These are phyloP conservation scores for Fagopyrum tataricum DNA, from an alignment of 148 eudicot species.

Conservation along the genomic window DNA sequence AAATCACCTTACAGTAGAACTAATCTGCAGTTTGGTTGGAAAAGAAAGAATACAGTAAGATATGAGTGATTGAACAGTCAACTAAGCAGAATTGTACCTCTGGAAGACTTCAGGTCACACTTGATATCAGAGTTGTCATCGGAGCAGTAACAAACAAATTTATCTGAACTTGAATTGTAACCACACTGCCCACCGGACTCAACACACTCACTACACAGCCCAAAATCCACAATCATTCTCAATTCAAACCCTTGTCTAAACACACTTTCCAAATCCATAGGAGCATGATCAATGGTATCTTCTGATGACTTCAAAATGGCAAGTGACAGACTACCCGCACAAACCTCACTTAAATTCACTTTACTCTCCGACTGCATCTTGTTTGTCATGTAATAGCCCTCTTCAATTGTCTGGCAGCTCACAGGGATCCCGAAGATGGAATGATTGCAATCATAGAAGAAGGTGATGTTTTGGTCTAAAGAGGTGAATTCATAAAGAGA, in stretches of 20 bases:
- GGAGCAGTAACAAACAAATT: background rate
- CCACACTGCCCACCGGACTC: slow-evolving; percentile 14
- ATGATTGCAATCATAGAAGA: background rate
- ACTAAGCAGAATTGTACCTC: background rate
- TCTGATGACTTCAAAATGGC: background rate
- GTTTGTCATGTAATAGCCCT: background rate
- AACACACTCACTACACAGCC: background rate
- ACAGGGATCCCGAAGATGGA: background rate
- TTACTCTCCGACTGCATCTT: background rate
- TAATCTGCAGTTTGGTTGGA: background rate
- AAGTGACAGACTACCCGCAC: background rate
- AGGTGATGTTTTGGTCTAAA: slow-evolving; percentile 8
- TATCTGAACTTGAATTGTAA: background rate
- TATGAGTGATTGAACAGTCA: too few relatives aligned
- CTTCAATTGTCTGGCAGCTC: background rate
- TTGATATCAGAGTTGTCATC: background rate
- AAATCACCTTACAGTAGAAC: background rate
- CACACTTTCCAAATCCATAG: background rate
- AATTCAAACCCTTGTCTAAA: background rate
- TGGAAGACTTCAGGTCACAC: background rate
- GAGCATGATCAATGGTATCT: background rate
- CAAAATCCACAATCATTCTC: background rate
- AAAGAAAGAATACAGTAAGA: too few relatives aligned
- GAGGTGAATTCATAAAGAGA: slow-evolving; percentile 8
- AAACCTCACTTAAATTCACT: background rate